Conservation (phyloP, 495 filamentous ascomycete species). For the Trichoderma orchidacearum region DNA sequence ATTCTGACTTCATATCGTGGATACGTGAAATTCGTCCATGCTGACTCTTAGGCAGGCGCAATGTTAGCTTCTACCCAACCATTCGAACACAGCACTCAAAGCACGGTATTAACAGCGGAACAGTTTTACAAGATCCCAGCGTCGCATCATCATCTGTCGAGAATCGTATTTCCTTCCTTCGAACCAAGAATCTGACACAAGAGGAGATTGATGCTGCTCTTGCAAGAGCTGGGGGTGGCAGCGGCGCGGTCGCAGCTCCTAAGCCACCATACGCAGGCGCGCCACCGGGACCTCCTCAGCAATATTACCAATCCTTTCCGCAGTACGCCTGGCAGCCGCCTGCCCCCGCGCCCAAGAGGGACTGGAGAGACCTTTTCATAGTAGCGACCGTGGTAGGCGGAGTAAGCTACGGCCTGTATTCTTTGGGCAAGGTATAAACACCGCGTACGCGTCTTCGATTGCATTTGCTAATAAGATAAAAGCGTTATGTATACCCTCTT, state of each 20-base stretch:
- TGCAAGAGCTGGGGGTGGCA: conserved; percentile 48
- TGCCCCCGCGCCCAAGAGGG: conserved; percentile 62
- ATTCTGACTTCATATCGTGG: not conserved
- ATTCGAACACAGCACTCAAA: not conserved
- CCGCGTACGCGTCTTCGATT: not conserved
- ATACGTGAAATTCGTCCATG: not conserved
- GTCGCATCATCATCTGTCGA: conserved; percentile 85
- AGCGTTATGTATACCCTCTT: conserved; percentile 83
- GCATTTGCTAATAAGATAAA: not conserved
- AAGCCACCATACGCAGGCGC: conserved; percentile 32
- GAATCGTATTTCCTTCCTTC: conserved; percentile 81
- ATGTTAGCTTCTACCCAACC: conserved; percentile 20
- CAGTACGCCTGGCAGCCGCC: conserved; percentile 53
- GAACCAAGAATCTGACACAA: conserved; percentile 93
- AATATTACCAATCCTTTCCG: conserved; percentile 50
- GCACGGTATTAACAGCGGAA: not conserved
- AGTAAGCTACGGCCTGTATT: conserved; percentile 75
- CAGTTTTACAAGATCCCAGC: conserved; percentile 87
- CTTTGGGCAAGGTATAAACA: conserved; percentile 57
- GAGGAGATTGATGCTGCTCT: conserved; percentile 85
- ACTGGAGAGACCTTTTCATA: conserved; percentile 98
- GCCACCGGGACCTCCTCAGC: conserved; percentile 33
- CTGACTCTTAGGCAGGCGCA: conserved; percentile 17
- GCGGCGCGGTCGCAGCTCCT: conserved; percentile 10
- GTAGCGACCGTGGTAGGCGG: conserved; percentile 87